Percentiles rank a stretch among this genome's conserved stretches.
Evolutionary conservation across 257 asterid species (phyloP).

Genomic region (Eustoma russellianum): DNA sequence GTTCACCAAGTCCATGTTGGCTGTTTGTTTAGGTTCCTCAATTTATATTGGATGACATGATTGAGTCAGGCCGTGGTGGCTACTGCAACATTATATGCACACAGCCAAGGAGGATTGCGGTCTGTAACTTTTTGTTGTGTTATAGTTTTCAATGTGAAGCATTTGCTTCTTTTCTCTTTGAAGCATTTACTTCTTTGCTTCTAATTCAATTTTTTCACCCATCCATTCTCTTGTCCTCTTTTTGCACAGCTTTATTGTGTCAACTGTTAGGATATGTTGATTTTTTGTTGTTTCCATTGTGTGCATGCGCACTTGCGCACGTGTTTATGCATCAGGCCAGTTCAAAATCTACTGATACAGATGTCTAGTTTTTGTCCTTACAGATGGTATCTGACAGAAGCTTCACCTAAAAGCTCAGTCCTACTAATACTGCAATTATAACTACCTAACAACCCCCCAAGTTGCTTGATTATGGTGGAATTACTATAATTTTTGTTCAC

Average conservation of each 20-base stretch:
- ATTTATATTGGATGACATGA: slow-evolving; percentile 87
- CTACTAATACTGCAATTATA: too few species aligned
- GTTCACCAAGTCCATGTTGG: slow-evolving; percentile 8
- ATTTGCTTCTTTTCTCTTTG: neutral
- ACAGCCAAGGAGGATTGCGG: slow-evolving; percentile 99
- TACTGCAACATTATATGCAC: slow-evolving; percentile 85
- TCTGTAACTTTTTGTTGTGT: slow-evolving; percentile 28
- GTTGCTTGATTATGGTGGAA: too few species aligned
- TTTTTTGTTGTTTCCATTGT: too few species aligned
- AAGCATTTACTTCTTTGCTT: neutral
- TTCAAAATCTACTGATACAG: too few species aligned
- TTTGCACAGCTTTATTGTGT: neutral
- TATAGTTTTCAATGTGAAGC: slow-evolving; percentile 1
- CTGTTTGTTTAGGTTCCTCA: slow-evolving; percentile 77
- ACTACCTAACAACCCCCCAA: too few species aligned
- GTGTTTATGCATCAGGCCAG: too few species aligned
- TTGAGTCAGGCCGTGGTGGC: slow-evolving; percentile 83
- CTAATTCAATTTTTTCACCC: too few species aligned
- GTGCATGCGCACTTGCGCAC: too few species aligned
- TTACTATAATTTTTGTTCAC: too few species aligned
- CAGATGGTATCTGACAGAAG: too few species aligned
- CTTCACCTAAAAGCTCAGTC: too few species aligned
- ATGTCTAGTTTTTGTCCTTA: too few species aligned
- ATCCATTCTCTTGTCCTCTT: neutral
- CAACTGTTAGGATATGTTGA: neutral